phyloP scores from a whole-genome alignment of 306 rosid genomes.

The Vicia villosa region DNA sequence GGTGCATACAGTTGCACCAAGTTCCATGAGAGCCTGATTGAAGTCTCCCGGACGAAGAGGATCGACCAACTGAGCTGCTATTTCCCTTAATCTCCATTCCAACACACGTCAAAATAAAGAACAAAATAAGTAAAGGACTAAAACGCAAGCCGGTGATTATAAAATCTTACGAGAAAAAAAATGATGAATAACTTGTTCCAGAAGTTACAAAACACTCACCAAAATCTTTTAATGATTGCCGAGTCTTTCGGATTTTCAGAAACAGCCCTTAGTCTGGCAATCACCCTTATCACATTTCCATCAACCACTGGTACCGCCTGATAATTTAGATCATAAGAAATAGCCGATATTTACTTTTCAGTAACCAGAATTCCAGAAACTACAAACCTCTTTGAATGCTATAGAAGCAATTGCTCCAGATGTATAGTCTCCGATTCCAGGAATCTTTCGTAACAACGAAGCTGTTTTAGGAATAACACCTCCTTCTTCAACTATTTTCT shows the following conservation, averaged over 20 bases:
- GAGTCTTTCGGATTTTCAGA: constrained; percentile 78
- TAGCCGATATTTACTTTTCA: constrained; percentile 9
- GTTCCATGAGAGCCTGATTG: constrained; percentile 97
- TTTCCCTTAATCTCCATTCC: constrained; percentile 64
- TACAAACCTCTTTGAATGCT: constrained; percentile 78
- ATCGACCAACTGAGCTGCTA: constrained; percentile 87
- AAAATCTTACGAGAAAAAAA: neutral
- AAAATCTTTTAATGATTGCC: constrained; percentile 61
- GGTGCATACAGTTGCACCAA: constrained; percentile 89
- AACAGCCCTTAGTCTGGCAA: constrained; percentile 77
- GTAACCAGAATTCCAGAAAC: constrained; percentile 36
- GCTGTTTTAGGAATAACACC: constrained; percentile 67
- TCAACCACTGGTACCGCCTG: constrained; percentile 96
- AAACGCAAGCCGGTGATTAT: neutral
- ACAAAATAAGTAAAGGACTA: constrained; percentile 21
- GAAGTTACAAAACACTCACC: constrained; percentile 61
- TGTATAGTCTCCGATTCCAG: constrained; percentile 89
- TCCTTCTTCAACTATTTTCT: constrained; percentile 68
- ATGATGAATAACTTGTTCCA: constrained; percentile 22
- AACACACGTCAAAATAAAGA: constrained; percentile 29
- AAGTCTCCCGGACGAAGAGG: constrained; percentile 83
- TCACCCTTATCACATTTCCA: constrained; percentile 92
- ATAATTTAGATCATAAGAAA: constrained; percentile 40
- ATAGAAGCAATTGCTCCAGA: constrained; percentile 95
- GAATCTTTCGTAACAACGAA: constrained; percentile 61